Percentiles rank a stretch among this genome's conserved stretches.
phyloP scores from a whole-genome alignment of 176 grass and related monocot genomes.

The Oryza punctata region DNA sequence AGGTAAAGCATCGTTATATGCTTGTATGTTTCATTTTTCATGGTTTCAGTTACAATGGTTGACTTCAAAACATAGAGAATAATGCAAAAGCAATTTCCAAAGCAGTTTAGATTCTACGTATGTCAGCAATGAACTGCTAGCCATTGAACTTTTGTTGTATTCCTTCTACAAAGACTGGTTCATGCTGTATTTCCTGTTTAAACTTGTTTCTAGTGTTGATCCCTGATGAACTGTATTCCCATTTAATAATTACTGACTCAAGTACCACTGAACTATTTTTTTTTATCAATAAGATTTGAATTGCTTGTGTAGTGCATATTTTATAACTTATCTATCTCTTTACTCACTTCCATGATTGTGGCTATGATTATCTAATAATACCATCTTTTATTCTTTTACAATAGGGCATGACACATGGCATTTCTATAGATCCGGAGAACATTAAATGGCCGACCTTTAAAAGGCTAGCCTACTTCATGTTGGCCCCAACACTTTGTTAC shows the following conservation, averaged over 20 bases:
- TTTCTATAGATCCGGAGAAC: slow-evolving; percentile 47
- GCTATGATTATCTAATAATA: slow-evolving; percentile 9
- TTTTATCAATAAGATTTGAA: slow-evolving; percentile 1
- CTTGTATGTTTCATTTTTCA: background rate
- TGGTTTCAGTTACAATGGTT: background rate
- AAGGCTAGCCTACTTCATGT: slow-evolving; percentile 74
- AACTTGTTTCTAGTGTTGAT: background rate
- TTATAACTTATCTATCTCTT: background rate
- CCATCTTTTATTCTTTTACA: slow-evolving; percentile 7
- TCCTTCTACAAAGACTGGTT: background rate
- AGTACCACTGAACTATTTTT: background rate
- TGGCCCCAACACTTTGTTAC: slow-evolving; percentile 97
- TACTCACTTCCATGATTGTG: background rate
- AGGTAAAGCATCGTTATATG: slow-evolving; percentile 51
- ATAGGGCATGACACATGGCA: slow-evolving; percentile 50
- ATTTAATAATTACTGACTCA: background rate
- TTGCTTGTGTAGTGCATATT: slow-evolving; percentile 18
- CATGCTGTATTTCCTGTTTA: background rate
- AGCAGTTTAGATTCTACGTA: background rate
- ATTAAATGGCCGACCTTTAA: slow-evolving; percentile 66
- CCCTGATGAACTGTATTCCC: background rate
- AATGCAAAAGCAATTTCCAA: background rate
- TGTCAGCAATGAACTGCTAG: background rate
- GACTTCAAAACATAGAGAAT: background rate
- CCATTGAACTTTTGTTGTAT: background rate